Evolutionary conservation across 2,329 filamentous ascomycete species (phyloP).

Genomic region (Penicillium sp.): DNA sequence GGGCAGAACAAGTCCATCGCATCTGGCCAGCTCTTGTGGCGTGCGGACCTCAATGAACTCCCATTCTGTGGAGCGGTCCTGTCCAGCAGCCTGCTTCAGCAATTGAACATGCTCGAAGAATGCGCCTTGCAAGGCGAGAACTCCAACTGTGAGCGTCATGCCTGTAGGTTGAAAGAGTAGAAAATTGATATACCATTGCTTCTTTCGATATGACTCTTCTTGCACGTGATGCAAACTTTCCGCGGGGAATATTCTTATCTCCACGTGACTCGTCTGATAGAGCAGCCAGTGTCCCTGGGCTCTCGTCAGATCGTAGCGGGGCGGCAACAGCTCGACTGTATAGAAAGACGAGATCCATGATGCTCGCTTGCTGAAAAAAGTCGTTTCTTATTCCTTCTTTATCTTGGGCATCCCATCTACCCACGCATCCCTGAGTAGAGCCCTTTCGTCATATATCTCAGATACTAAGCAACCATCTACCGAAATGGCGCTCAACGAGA

Average conservation of each 20-base stretch:
- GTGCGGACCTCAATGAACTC: conserved; percentile 78
- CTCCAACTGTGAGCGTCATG: conserved; percentile 55
- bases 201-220: conserved; percentile 20
- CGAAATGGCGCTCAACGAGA: conserved; percentile 16
- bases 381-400: neutral
- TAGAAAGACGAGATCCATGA: neutral
- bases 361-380: neutral
- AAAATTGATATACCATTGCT: neutral
- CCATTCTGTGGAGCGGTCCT: conserved; percentile 43
- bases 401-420: neutral
- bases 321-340: neutral
- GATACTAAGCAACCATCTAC: neutral
- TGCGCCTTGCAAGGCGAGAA: conserved; percentile 81
- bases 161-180: conserved; percentile 18
- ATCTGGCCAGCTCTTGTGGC: conserved; percentile 64
- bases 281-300: neutral
- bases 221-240: conserved; percentile 16
- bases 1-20: conserved; percentile 83
- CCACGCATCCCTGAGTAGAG: neutral
- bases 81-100: conserved; percentile 63
- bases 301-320: neutral
- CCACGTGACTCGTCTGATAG: conserved; percentile 10
- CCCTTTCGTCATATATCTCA: neutral
- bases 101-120: conserved; percentile 85
- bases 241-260: conserved; percentile 16